Evolutionary conservation across 805 yeast genomes (phyloP).

Genomic region (Myxozyma melibiosi): DNA sequence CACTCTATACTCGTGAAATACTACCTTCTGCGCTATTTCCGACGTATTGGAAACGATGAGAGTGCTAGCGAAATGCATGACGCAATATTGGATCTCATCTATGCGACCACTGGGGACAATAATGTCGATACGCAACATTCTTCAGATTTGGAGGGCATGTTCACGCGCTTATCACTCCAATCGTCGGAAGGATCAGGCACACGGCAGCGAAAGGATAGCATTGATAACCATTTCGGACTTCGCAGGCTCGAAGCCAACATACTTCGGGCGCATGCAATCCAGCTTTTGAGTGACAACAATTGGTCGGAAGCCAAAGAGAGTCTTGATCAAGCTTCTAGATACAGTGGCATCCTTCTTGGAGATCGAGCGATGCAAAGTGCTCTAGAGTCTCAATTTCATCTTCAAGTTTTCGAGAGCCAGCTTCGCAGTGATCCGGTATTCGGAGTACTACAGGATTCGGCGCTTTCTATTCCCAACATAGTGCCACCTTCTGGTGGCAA

Average conservation of each 20-base stretch:
- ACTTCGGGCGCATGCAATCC: conserved; percentile 1
- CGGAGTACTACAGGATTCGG: conserved; percentile 54
- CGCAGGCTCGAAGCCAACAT: conserved; percentile 1
- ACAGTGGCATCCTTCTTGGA: not conserved
- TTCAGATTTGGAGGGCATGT: conserved; percentile 10
- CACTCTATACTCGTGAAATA: not conserved
- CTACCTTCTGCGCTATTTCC: conserved; percentile 3
- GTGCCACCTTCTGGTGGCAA: not conserved
- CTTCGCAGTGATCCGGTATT: conserved; percentile 51
- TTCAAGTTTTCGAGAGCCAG: conserved; percentile 28
- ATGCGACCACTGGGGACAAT: not conserved
- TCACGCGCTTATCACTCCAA: conserved; percentile 1
- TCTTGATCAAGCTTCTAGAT: not conserved
- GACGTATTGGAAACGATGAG: not conserved
- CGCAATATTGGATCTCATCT: not conserved
- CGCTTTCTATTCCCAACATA: conserved; percentile 48
- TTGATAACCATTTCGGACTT: not conserved
- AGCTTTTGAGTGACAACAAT: not conserved
- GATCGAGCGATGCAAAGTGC: conserved; percentile 24
- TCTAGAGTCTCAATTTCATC: conserved; percentile 26
- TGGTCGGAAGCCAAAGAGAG: conserved; percentile 18
- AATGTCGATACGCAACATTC: not conserved
- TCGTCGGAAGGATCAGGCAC: not conserved
- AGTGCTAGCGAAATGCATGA: conserved; percentile 4
- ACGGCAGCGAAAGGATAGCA: not conserved